Percentiles rank a stretch among this genome's conserved stretches.
phyloP scores from a whole-genome alignment of 2,329 filamentous ascomycete species.

The Aureobasidium sp. region DNA sequence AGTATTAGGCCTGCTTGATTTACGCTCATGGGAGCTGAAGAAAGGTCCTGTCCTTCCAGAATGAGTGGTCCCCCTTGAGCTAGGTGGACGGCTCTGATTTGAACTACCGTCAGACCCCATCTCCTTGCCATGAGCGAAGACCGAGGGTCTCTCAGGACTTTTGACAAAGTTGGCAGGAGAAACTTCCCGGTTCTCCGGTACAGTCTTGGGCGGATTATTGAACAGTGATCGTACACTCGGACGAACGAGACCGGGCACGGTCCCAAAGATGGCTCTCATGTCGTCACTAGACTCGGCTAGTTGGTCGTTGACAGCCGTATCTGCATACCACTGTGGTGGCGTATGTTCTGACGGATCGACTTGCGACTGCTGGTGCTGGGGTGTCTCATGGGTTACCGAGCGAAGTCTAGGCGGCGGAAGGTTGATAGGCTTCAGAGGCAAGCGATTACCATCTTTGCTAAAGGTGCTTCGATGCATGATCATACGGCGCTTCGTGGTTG shows the following conservation, averaged over 20 bases:
- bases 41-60: background rate
- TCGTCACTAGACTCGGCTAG: conserved; percentile 21
- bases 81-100: background rate
- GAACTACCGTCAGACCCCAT: conserved; percentile 6
- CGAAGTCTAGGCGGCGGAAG: conserved; percentile 7
- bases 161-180: conserved; percentile 24
- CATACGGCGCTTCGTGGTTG: background rate
- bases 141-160: background rate
- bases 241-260: conserved; percentile 20
- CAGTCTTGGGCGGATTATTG: conserved; percentile 27
- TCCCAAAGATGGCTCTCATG: conserved; percentile 23
- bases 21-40: background rate
- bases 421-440: conserved; percentile 2
- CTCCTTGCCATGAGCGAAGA: background rate
- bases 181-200: conserved; percentile 30
- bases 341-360: background rate
- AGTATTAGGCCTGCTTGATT: conserved; percentile 37
- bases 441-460: conserved; percentile 12
- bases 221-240: conserved; percentile 1
- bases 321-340: conserved; percentile 18
- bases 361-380: background rate
- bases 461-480: conserved; percentile 13
- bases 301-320: conserved; percentile 25
- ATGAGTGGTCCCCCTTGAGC: background rate
- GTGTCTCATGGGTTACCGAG: background rate